phyloP scores from a whole-genome alignment of 768 basidiomycete genomes.

The Rhodotorula sphaerocarpa region DNA sequence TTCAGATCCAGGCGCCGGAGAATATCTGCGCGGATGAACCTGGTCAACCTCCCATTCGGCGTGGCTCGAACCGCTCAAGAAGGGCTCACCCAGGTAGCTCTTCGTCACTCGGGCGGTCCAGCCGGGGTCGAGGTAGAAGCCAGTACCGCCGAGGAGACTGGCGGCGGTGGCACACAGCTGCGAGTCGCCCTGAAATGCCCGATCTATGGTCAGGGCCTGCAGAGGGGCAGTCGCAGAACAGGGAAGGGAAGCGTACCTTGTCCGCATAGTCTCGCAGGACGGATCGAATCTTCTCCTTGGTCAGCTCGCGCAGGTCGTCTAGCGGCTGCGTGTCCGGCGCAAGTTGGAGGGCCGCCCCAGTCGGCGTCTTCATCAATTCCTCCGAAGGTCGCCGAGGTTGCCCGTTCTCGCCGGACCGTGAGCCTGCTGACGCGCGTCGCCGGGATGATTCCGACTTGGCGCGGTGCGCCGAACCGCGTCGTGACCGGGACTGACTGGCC shows the following conservation, averaged over 20 bases:
- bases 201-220: not conserved
- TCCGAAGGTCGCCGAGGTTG: not conserved
- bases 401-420: not conserved
- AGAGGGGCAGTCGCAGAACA: too few relatives aligned
- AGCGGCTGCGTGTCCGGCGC: not conserved
- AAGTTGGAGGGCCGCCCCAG: not conserved
- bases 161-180: conserved; percentile 27
- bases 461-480: conserved; percentile 3
- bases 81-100: conserved; percentile 26
- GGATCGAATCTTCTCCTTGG: conserved; percentile 20
- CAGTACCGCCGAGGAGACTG: conserved; percentile 13
- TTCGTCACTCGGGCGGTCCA: conserved; percentile 25
- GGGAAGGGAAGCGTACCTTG: conserved; percentile 6
- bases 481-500: conserved; percentile 5
- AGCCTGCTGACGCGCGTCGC: not conserved
- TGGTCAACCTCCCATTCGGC: too few relatives aligned
- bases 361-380: not conserved
- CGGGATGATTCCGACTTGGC: too few relatives aligned
- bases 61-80: too few relatives aligned
- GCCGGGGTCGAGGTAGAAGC: conserved; percentile 9
- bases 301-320: conserved; percentile 3
- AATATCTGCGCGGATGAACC: conserved; percentile 5
- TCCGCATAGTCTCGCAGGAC: conserved; percentile 29
- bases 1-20: conserved; percentile 24
- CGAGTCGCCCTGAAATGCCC: conserved; percentile 19